Evolutionary conservation across 129 eudicot genomes (phyloP), one percentile per base, ranked within the genome.

Genomic region (Mikania micrantha): DNA sequence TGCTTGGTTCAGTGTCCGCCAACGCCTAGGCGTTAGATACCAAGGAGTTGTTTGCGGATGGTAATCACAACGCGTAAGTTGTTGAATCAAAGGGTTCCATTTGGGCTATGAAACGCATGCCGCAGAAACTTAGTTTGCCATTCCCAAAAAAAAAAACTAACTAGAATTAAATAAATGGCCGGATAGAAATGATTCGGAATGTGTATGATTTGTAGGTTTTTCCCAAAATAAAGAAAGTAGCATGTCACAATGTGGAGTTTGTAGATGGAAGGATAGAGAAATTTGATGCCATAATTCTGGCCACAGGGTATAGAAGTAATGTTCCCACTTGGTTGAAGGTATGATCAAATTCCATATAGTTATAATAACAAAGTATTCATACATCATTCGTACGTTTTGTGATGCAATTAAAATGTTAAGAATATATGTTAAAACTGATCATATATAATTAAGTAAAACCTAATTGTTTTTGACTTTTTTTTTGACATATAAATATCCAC

Each of bases 321-420:
- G 86, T 81, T 29, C 90, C 86, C 1, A 38, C 74, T 66, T 84
- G 90, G 90, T 78, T 84, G 53, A 84, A 71, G 90, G 90, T 84
- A 77, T 25, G 4, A 24, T 36, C 54, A 25, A 47, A 2, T 29
- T 4, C 2, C 31, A 42, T 63, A 20, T 20, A 47, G 34, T 47
- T 45, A 24, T 59, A 15, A 52, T 7, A 27, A 8, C n/a, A n/a
- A n/a, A n/a, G n/a, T n/a, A 10, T 35, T 19, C 19, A 52, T 22
- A 50, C 10, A 57, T 22, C 28, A 27, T n/a, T 28, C 1, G 4
- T 13, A 13, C 8, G 24, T 29, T 10, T 40, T 11, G 12, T 7
- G 12, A 28, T 8, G 29, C 7, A 29, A 31, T 2, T 31, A 6
- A n/a, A 58, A 29, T 59, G 36, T 11, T 24, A 48, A 56, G n/a